Evolutionary conservation across 208 protist genomes (phyloP), one percentile per base, ranked within the genome.

Genomic region (Trypanosomatidae sp.): DNA sequence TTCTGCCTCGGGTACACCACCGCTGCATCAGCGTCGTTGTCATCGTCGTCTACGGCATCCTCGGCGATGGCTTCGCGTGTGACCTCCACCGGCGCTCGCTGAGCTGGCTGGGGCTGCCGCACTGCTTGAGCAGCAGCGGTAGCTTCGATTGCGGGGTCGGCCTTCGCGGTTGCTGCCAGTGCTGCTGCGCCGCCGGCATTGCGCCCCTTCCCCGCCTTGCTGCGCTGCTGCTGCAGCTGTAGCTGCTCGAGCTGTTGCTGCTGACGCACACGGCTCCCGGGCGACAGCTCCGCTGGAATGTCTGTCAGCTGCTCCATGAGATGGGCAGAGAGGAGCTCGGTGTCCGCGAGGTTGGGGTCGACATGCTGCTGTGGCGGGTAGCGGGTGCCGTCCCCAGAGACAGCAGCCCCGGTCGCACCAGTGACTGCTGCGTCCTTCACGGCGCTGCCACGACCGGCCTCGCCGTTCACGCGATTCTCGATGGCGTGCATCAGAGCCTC

Each of bases 401-500:
- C 10, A 47, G n/a, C 53, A 22, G 22, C 0, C 19, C n/a, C n/a
- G n/a, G n/a, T n/a, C n/a, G n/a, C n/a, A n/a, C n/a, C n/a, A n/a
- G n/a, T n/a, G n/a, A n/a, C n/a, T n/a, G n/a, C n/a, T n/a, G 64
- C 64, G 44, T 55, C 44, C 22, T 41, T 68, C 13, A 5, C n/a
- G 28, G 33, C 46, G 6, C n/a, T 41, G 41, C 17, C 41, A 28
- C 7, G 39, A 15, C 9, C 7, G n/a, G 43, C 39, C 33, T 73
- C 56, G 47, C 60, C 30, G n/a, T 74, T 76, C 1, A 72, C 73
- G 46, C 85, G 79, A 58, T 73, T 79, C 50, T 89, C 83, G 25
- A 91, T 87, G 9, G 83, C 88, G 76, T 67, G 82, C 76, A 95
- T 83, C 49, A 93, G 83, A 22, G 84, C 82, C 64, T 93, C 88